phyloP scores from a whole-genome alignment of 2,329 filamentous ascomycete genomes.

The Cordyceps fumosorosea region DNA sequence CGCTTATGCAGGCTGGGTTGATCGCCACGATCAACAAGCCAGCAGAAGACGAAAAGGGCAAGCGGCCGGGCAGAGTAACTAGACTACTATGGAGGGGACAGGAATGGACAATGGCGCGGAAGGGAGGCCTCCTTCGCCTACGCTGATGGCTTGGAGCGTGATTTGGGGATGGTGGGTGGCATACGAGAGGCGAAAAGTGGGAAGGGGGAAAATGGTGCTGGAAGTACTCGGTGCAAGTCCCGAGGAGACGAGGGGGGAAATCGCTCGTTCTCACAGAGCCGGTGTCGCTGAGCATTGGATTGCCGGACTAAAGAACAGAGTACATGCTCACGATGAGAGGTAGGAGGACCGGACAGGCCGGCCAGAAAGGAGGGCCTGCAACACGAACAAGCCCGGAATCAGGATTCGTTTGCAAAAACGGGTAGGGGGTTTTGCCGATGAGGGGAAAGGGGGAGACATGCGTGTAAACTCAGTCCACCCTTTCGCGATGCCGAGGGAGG shows the following conservation, averaged over 20 bases:
- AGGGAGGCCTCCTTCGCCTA: slow-evolving; percentile 3
- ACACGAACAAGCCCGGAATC: neutral
- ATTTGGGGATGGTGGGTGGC: neutral
- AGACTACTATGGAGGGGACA: neutral
- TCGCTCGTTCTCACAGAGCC: slow-evolving; percentile 58
- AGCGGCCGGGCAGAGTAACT: neutral
- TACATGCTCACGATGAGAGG: slow-evolving; percentile 35
- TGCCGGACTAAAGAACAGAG: slow-evolving; percentile 58
- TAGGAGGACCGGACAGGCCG: neutral
- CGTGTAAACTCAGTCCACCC: neutral
- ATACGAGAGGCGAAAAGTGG: neutral
- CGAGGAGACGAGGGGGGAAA: slow-evolving; percentile 11
- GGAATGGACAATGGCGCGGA: neutral
- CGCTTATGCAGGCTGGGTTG: neutral
- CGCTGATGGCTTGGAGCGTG: neutral
- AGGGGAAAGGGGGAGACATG: neutral
- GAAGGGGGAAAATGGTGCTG: neutral
- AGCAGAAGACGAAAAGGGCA: neutral
- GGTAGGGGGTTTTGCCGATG: neutral
- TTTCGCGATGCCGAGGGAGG: neutral
- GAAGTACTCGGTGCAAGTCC: neutral
- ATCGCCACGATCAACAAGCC: neutral
- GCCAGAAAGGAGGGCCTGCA: neutral
- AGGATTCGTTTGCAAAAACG: neutral
- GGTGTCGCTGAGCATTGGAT: slow-evolving; percentile 51